Percentiles rank a stretch among this genome's conserved stretches.
Evolutionary conservation across 345 rosid species (phyloP).

Genomic region (Pugionium cornutum): DNA sequence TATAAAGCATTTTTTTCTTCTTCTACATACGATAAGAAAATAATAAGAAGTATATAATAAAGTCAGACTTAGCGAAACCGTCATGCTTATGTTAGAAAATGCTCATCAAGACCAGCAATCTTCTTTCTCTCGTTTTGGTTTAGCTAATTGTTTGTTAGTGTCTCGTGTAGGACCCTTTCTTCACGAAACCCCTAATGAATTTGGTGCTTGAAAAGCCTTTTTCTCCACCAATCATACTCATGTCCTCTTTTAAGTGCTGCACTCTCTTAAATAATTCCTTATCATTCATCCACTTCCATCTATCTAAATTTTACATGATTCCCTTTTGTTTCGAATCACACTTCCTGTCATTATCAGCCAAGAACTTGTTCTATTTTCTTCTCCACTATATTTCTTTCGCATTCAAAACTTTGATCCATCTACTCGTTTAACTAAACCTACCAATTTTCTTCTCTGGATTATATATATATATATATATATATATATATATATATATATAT

Average conservation of each 20-base stretch:
- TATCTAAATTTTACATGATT: constrained; percentile 14
- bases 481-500: too few species aligned
- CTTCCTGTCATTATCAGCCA: constrained; percentile 19
- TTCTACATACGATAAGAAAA: neutral
- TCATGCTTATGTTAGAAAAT: constrained; percentile 42
- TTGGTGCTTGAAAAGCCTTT: constrained; percentile 33
- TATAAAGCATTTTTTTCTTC: neutral
- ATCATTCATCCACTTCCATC: constrained; percentile 32
- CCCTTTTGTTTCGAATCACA: constrained; percentile 34
- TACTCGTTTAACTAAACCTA: neutral
- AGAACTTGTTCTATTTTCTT: constrained; percentile 8
- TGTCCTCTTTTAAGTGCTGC: constrained; percentile 35
- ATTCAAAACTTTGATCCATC: constrained; percentile 6
- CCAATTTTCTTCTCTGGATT: neutral
- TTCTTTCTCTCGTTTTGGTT: constrained; percentile 16
- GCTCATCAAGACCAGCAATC: constrained; percentile 34
- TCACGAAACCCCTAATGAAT: constrained; percentile 30
- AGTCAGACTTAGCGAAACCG: constrained; percentile 27
- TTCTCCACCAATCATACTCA: constrained; percentile 35
- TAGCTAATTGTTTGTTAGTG: constrained; percentile 34
- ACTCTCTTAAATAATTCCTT: constrained; percentile 32
- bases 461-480: too few species aligned
- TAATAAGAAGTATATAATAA: constrained; percentile 1
- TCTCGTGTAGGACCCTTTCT: constrained; percentile 40
- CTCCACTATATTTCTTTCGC: neutral